A percentile compares a stretch with the other conserved stretches of the same genome.
These are phyloP conservation scores for Blastocrithidia nonstop DNA, from an alignment of 208 protist genomes.

Conservation along the genomic window DNA sequence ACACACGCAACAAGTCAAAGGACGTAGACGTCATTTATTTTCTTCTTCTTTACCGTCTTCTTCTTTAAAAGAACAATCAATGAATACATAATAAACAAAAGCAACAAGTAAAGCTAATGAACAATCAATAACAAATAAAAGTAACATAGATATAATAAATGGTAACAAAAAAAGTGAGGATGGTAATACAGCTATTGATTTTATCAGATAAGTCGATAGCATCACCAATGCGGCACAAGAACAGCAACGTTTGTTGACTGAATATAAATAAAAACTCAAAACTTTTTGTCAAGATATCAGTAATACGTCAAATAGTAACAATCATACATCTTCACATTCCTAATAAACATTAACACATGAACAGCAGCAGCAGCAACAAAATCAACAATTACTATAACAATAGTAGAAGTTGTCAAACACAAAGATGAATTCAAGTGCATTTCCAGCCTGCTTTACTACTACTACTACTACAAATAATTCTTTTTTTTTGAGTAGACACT, in stretches of 20 bases:
- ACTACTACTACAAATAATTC: no score
- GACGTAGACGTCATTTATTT: background rate
- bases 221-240: no score
- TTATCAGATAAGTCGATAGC: no score
- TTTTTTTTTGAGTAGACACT: no score
- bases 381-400: background rate
- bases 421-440: background rate
- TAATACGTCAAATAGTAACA: no score
- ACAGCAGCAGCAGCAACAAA: background rate
- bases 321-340: no score
- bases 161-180: no score
- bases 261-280: no score
- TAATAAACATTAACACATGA: background rate
- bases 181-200: no score
- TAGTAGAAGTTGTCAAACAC: background rate
- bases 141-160: background rate
- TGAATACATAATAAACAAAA: background rate
- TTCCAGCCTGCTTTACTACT: background rate
- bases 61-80: background rate
- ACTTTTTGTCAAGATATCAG: no score
- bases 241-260: no score
- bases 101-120: background rate
- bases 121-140: background rate
- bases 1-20: constrained; percentile 4
- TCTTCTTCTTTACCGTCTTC: background rate